A percentile compares a stretch with the other conserved stretches of the same genome.
These are phyloP conservation scores for Nannizziopsis arthrosporioides DNA, from an alignment of 2,329 filamentous ascomycete species.

Conservation along the genomic window DNA sequence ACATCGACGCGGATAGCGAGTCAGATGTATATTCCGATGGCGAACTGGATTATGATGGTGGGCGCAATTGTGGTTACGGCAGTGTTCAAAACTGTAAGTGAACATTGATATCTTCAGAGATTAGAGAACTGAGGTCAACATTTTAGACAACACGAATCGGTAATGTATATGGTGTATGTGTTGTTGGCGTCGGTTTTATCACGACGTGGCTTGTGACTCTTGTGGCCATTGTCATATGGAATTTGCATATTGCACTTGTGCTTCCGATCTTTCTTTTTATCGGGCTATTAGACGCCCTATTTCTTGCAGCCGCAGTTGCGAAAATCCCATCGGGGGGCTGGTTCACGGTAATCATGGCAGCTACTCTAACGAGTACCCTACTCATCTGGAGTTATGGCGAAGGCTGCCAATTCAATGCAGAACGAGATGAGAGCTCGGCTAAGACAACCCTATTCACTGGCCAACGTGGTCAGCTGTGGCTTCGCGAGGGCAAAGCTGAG, in stretches of 20 bases:
- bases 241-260: constrained; percentile 49
- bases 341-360: constrained; percentile 59
- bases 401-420: constrained; percentile 62
- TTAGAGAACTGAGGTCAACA: not conserved
- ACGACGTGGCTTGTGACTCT: constrained; percentile 63
- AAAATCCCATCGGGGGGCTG: constrained; percentile 68
- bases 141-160: constrained; percentile 53
- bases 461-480: constrained; percentile 11
- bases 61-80: constrained; percentile 63
- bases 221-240: constrained; percentile 62
- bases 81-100: constrained; percentile 52
- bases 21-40: constrained; percentile 63
- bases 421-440: constrained; percentile 49
- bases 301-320: constrained; percentile 55
- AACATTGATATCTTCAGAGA: not conserved
- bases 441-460: constrained; percentile 16
- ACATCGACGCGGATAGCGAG: constrained; percentile 59
- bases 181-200: constrained; percentile 69
- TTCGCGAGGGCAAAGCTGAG: constrained; percentile 13
- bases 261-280: constrained; percentile 52
- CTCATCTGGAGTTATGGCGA: constrained; percentile 70
- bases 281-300: constrained; percentile 55
- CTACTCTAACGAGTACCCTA: constrained; percentile 52
- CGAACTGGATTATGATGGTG: constrained; percentile 67
- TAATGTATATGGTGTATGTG: constrained; percentile 66